Percentiles rank a stretch among this genome's conserved stretches.
Conservation (phyloP, 2,329 filamentous ascomycete genomes). For the Raffaelea deltoideospora region DNA sequence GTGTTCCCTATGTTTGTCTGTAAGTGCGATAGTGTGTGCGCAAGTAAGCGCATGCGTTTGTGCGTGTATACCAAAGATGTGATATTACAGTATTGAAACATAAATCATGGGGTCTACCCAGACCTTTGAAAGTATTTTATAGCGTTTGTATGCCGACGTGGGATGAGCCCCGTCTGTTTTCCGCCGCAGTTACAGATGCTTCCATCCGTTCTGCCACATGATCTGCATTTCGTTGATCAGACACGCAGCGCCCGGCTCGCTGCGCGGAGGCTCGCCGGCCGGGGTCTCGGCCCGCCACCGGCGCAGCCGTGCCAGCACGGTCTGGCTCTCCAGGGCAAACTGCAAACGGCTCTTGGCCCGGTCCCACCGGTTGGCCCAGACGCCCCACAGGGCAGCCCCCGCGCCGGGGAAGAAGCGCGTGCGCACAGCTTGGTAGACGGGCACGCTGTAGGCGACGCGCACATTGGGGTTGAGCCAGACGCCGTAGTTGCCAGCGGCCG, state of each 20-base stretch:
- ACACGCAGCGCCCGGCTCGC: constrained; percentile 31
- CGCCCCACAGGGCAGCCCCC: constrained; percentile 31
- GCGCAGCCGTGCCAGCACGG: constrained; percentile 24
- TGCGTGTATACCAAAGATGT: too few relatives aligned
- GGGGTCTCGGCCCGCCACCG: constrained; percentile 23
- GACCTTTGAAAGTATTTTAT: too few relatives aligned
- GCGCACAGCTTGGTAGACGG: constrained; percentile 36
- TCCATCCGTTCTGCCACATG: constrained; percentile 42
- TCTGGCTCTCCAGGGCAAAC: constrained; percentile 19
- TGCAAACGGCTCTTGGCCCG: constrained; percentile 28
- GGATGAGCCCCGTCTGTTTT: too few relatives aligned
- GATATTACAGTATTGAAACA: too few relatives aligned
- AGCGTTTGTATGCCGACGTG: neutral
- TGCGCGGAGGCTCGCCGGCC: constrained; percentile 14
- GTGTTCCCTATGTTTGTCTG: too few relatives aligned
- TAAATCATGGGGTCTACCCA: too few relatives aligned
- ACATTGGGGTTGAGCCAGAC: constrained; percentile 57
- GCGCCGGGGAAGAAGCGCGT: constrained; percentile 28
- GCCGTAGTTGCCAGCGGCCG: constrained; percentile 20
- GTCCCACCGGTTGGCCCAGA: constrained; percentile 42
- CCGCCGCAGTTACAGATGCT: constrained; percentile 26
- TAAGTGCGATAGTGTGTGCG: too few relatives aligned
- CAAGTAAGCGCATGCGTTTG: too few relatives aligned
- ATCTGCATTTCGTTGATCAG: constrained; percentile 47
- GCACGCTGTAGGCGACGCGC: constrained; percentile 45